These are phyloP conservation scores for Fusarium aywerte DNA, from an alignment of 2,329 filamentous ascomycete genomes.

Conservation along the genomic window DNA sequence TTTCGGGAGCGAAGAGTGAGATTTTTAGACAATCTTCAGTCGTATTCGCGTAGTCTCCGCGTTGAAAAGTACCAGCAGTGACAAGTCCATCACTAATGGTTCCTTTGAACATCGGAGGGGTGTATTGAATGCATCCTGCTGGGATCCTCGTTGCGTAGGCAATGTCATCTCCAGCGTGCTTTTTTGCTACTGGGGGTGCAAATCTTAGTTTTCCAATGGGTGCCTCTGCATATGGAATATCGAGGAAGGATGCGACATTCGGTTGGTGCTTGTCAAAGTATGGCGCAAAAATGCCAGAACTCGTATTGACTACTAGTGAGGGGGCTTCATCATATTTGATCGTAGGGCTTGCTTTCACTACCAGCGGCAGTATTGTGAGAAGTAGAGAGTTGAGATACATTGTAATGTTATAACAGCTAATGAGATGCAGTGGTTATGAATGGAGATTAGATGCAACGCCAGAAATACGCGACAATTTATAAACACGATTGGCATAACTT, in stretches of 20 bases:
- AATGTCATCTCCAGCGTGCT: not conserved
- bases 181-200: slow-evolving; percentile 5
- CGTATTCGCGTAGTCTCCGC: slow-evolving; percentile 30
- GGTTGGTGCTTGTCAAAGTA: slow-evolving; percentile 4
- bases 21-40: slow-evolving; percentile 35
- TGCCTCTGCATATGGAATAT: slow-evolving; percentile 32
- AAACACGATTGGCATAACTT: not conserved
- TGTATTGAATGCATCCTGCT: slow-evolving; percentile 33
- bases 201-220: slow-evolving; percentile 28
- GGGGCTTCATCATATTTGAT: accelerated
- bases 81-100: slow-evolving; percentile 3
- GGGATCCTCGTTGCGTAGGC: slow-evolving; percentile 2
- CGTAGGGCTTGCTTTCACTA: not conserved
- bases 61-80: slow-evolving; percentile 26
- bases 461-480: not conserved
- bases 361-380: accelerated
- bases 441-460: not conserved
- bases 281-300: slow-evolving; percentile 30
- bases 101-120: slow-evolving; percentile 8
- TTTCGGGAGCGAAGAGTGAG: slow-evolving; percentile 22
- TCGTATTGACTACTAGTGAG: slow-evolving; percentile 17
- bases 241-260: slow-evolving; percentile 26
- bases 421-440: too few relatives aligned
- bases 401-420: not conserved
- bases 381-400: not conserved